These are phyloP conservation scores for Trichoderma atroviride DNA, from an alignment of 2,329 filamentous ascomycete genomes.

Conservation along the genomic window DNA sequence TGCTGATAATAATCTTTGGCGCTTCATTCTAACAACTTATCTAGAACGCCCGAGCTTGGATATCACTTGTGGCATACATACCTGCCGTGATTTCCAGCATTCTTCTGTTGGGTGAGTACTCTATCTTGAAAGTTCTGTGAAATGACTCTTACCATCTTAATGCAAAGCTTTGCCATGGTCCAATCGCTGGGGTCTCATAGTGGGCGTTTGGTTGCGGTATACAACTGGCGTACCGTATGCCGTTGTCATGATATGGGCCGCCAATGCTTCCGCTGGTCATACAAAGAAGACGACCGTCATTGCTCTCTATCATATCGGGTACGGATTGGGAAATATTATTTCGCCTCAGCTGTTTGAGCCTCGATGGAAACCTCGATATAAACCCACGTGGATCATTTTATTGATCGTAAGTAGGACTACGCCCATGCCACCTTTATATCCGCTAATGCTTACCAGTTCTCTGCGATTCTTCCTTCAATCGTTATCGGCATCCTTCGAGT, in stretches of 20 bases:
- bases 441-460: background rate
- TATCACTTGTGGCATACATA: conserved; percentile 27
- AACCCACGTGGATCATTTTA: conserved; percentile 32
- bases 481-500: conserved; percentile 24
- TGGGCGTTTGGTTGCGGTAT: conserved; percentile 28
- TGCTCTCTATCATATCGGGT: conserved; percentile 43
- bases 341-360: conserved; percentile 39
- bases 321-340: conserved; percentile 42
- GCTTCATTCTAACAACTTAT: background rate
- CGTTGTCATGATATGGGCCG: conserved; percentile 29
- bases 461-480: conserved; percentile 27
- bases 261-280: conserved; percentile 39
- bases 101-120: conserved; percentile 10
- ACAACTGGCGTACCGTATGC: conserved; percentile 30
- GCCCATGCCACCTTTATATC: no score
- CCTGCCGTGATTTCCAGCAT: conserved; percentile 28
- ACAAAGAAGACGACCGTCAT: conserved; percentile 49
- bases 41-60: conserved; percentile 27
- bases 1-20: background rate
- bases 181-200: conserved; percentile 30
- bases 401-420: conserved; percentile 15
- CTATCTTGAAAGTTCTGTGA: background rate
- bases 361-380: conserved; percentile 29
- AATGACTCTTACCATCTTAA: background rate
- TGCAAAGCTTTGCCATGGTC: conserved; percentile 20